phyloP scores from a whole-genome alignment of 495 filamentous ascomycete genomes.

The Thermochaetoides thermophila region DNA sequence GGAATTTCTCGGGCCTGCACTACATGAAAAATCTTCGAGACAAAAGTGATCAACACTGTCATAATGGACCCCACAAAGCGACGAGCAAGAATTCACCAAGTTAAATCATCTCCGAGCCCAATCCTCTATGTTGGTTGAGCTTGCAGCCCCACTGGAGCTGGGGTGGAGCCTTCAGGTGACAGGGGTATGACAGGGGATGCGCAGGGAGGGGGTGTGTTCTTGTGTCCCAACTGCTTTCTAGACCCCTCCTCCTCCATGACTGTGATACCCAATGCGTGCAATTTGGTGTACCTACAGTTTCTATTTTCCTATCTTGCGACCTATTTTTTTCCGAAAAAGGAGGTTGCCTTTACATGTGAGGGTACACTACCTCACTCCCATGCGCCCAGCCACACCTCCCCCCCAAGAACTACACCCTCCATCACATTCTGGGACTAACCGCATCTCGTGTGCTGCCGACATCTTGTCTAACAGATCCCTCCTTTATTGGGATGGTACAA shows the following conservation, averaged over 20 bases:
- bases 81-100: too few relatives aligned
- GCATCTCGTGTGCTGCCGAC: slow-evolving; percentile 2
- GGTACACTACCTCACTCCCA: slow-evolving; percentile 4
- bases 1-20: too few relatives aligned
- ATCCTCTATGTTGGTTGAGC: too few relatives aligned
- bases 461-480: slow-evolving; percentile 10
- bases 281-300: slow-evolving; percentile 13
- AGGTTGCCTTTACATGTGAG: too few relatives aligned
- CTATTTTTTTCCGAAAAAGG: slow-evolving; percentile 15
- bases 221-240: slow-evolving; percentile 17
- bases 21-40: too few relatives aligned
- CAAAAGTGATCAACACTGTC: too few relatives aligned
- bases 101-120: too few relatives aligned
- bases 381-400: slow-evolving; percentile 7
- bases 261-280: slow-evolving; percentile 14
- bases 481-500: slow-evolving; percentile 13
- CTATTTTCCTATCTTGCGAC: slow-evolving; percentile 14
- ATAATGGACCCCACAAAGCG: too few relatives aligned
- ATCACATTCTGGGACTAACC: slow-evolving; percentile 7
- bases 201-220: slow-evolving; percentile 7
- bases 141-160: too few relatives aligned
- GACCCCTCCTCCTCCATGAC: slow-evolving; percentile 11
- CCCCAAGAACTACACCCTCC: too few relatives aligned
- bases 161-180: too few relatives aligned
- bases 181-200: too few relatives aligned